Base-by-base conservation (phyloP, 2,329 filamentous ascomycete genomes). In the Botrytis porri region DNA sequence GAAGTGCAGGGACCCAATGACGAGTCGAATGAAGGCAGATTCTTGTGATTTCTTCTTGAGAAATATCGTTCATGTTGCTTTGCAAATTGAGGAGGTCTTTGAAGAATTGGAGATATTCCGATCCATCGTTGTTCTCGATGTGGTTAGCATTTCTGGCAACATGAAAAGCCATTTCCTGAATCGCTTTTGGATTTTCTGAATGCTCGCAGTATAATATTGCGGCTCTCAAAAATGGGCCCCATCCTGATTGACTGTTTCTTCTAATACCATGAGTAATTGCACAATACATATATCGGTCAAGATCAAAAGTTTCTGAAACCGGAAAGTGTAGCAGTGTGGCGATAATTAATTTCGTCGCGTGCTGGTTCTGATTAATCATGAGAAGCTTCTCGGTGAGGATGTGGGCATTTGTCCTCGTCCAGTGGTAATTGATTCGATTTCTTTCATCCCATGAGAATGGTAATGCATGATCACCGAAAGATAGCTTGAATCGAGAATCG, bases 371-470 rank as follows among this genome's bases (percentile, higher is more conserved):
- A 75, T 90, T 86, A 66, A 92, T 84, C 32, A 84, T 83, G 41
- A 94, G 84, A 39, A 94, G 84, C 79, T 92, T 93, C 78, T 90
- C 88, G 37, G 91, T 80, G 70, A 92, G 88, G n/a, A 89, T 82
- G 75, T 87, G 88, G 7, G 78, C 75, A 37, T 77, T 76, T 48
- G 73, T 78, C 66, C 80, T 77, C 75, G 79, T 78, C 83, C 84
- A 86, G 51, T 85, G 82, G 51, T 80, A 80, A 73, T 85, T 82
- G 3, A 90, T 75, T 3, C 85, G 76, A 41, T 84, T 81, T 20
- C 86, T 81, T 77, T 90, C 88, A 0, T 78, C 75, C 0, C 79
- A 77, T 4, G 84, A 85, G 79, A 87, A 85, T 1, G 83, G 83
- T 62, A 74, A 82, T 78, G 20, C 77, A 77, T 82, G 43, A 37